Conservation (phyloP, 768 basidiomycete species). For the Pisolithus tinctorius region DNA sequence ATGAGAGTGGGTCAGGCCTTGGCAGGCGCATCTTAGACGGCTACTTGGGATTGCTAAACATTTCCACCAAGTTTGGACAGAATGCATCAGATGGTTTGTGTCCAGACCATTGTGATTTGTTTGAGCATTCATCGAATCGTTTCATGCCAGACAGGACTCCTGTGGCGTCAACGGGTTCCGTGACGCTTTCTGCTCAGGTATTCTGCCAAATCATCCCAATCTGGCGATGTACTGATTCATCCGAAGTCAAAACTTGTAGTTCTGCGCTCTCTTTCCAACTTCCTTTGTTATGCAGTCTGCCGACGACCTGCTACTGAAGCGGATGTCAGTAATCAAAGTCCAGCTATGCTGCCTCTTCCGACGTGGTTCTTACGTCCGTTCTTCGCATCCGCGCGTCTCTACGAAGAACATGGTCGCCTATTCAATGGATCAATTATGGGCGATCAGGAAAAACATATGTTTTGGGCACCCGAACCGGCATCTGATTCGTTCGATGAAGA, state of each 20-base stretch:
- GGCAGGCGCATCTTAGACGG: constrained; percentile 68
- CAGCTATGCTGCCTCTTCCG: constrained; percentile 25
- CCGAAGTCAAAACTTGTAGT: constrained; percentile 73
- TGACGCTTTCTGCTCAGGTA: constrained; percentile 60
- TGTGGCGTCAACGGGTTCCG: constrained; percentile 58
- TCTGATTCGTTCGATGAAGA: constrained; percentile 24
- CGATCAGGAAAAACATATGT: constrained; percentile 13
- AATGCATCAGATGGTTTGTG: constrained; percentile 42
- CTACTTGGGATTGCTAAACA: constrained; percentile 72
- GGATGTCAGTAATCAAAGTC: constrained; percentile 8
- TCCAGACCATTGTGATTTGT: constrained; percentile 2
- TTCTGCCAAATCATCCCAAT: not conserved
- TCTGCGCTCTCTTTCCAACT: constrained; percentile 61
- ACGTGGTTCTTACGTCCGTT: constrained; percentile 62
- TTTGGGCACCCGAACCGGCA: constrained; percentile 21
- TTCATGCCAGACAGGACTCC: constrained; percentile 19
- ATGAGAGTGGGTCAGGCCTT: constrained; percentile 40
- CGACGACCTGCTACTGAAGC: constrained; percentile 10
- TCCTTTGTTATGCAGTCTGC: constrained; percentile 47
- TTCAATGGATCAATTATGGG: constrained; percentile 25
- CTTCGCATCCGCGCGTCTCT: constrained; percentile 49
- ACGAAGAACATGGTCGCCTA: constrained; percentile 44
- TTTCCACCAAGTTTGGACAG: constrained; percentile 50
- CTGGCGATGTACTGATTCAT: constrained; percentile 4
- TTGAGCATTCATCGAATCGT: not conserved